phyloP scores from a whole-genome alignment of 2,329 filamentous ascomycete species.

The Fusarium paranaense region DNA sequence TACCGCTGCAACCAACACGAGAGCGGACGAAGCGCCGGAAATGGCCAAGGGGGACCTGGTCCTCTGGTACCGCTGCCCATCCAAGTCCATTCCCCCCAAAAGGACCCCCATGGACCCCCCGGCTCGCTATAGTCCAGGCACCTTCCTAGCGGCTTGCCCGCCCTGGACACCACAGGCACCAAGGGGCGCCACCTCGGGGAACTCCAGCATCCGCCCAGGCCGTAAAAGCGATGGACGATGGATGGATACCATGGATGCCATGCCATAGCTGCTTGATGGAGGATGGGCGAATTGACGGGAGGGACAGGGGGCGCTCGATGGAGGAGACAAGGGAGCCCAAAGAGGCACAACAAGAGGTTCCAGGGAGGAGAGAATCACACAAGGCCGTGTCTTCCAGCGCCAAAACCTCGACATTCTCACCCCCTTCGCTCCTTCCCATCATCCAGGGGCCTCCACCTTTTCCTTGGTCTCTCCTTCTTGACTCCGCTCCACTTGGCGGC shows the following conservation, averaged over 20 bases:
- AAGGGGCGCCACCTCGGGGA: slow-evolving; percentile 36
- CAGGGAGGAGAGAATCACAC: slow-evolving; percentile 1
- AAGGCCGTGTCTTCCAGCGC: slow-evolving; percentile 1
- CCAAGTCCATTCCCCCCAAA: slow-evolving; percentile 25
- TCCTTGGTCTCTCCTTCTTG: background rate
- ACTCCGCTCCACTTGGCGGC: background rate
- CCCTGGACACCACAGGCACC: slow-evolving; percentile 24
- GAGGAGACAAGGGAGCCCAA: slow-evolving; percentile 33
- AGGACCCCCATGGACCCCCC: slow-evolving; percentile 17
- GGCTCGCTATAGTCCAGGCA: slow-evolving; percentile 11
- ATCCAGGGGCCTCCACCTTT: slow-evolving; percentile 12
- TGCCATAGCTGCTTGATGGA: slow-evolving; percentile 12
- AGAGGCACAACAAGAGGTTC: slow-evolving; percentile 11
- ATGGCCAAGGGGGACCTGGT: slow-evolving; percentile 36
- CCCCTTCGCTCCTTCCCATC: background rate
- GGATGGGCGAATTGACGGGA: slow-evolving; percentile 28
- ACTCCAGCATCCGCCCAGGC: slow-evolving; percentile 31
- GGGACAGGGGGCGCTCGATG: slow-evolving; percentile 21
- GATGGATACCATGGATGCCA: slow-evolving; percentile 23
- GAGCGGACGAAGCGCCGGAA: slow-evolving; percentile 25
- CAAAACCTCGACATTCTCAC: slow-evolving; percentile 6
- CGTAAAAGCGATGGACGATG: slow-evolving; percentile 9
- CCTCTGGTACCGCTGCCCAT: slow-evolving; percentile 33
- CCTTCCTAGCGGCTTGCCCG: slow-evolving; percentile 12
- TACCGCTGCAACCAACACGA: slow-evolving; percentile 33